Evolutionary conservation across 352 stramenopile genomes (phyloP), one percentile per base, ranked within the genome.

Genomic region (Pythium rishiriense): DNA sequence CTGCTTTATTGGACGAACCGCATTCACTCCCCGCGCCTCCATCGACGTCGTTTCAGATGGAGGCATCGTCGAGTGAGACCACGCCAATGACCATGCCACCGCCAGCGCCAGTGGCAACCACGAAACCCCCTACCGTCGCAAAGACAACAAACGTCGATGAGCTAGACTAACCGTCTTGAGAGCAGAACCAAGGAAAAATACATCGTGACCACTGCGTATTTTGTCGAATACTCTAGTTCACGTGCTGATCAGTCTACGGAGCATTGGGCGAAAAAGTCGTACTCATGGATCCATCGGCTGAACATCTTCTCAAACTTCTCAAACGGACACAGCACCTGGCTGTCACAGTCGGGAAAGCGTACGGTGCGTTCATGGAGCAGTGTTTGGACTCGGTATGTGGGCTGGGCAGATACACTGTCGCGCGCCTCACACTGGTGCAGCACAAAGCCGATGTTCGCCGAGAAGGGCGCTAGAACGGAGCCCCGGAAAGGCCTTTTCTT

Each of bases 361-460:
- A 92, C 78, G 15, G 81, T 73, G 8, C 72, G 79, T 52, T 94
- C 85, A 50, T 94, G 87, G 0, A 92, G 66, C 17, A 91, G 61
- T 33, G 79, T 79, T 55, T 85, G 76, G 24, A 91, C 81, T 29
- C 75, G 73, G 41, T 73, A 88, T 6, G 37, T 69, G 41, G 6
- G 42, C 53, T 12, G 22, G 19, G 41, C 21, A 22, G 26, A 31
- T 5, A 9, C 15, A 2, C 31, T 25, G n/a, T 39, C 31, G 14
- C 60, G 25, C 28, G 29, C 52, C 12, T 56, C n/a, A 33, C 85
- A 94, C 17, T 88, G 67, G 56, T 94, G 88, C 4, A 94, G 74
- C 50, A 93, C 78, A 70, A 94, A 93, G 0, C 82, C 86, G 48
- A 94, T 91, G 53, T 94, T 94, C 21, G 76, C 86, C 8, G 82